These are phyloP conservation scores for Colletotrichum phormii DNA, from an alignment of 2,329 filamentous ascomycete genomes.

Conservation along the genomic window DNA sequence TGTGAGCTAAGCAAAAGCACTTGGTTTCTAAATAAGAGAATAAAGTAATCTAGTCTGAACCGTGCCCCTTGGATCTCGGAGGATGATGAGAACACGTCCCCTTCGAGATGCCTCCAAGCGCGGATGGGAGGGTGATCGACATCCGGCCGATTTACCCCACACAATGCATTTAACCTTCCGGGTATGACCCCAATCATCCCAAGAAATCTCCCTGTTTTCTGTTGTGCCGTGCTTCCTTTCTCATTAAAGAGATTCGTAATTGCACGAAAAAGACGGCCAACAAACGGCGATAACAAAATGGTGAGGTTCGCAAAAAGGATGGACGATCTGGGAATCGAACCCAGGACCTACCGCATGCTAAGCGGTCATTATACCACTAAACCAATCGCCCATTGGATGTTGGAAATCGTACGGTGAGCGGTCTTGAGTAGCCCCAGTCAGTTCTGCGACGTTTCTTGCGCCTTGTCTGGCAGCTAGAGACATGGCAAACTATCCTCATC, in stretches of 20 bases:
- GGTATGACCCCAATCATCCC: neutral
- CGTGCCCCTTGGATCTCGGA: neutral
- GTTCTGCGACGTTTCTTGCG: neutral
- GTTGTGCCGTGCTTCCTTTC: neutral
- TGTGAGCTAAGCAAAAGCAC: neutral
- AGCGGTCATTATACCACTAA: conserved; percentile 23
- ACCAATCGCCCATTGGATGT: neutral
- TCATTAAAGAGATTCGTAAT: too few species aligned
- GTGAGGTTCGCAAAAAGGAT: neutral
- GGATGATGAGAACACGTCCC: neutral
- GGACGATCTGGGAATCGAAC: conserved; percentile 20
- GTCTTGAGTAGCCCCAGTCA: too few species aligned
- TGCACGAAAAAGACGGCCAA: too few species aligned
- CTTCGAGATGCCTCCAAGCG: neutral
- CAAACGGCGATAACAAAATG: neutral
- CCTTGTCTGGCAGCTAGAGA: too few species aligned
- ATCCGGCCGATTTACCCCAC: neutral
- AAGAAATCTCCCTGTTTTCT: neutral
- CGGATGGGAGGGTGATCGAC: neutral
- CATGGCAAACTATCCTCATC: too few species aligned
- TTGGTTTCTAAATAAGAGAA: neutral
- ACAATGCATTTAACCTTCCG: neutral
- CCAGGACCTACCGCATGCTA: conserved; percentile 22
- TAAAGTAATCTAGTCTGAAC: neutral
- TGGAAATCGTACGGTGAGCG: too few species aligned